Evolutionary conservation across 768 basidiomycete genomes (phyloP), one percentile per base, ranked within the genome.

Genomic region (Trametes maxima): DNA sequence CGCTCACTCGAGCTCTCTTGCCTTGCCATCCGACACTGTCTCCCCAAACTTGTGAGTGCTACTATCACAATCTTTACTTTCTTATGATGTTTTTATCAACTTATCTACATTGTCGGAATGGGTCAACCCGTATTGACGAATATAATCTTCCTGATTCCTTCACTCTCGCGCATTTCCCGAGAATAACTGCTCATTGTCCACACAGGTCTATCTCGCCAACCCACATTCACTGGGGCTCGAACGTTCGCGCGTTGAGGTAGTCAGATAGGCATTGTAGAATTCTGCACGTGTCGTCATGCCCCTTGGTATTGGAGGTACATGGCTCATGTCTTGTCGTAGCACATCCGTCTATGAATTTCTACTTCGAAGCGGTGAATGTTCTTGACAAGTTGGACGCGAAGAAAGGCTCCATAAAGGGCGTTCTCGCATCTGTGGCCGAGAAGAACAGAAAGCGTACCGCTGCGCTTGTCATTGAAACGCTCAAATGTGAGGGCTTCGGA

Each of bases 31-130:
- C 25, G 24, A 17, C 36, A 19, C 33, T 11, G 12, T 17, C 5
- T n/a, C 25, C 16, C n/a, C 28, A 33, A 33, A 33, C 28, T 33
- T 8, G 28, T 33, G 28, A 33, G 28, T 33, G 8, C 8, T 33
- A 8, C 8, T 33, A 33, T 33, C 8, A 33, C 4, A 3, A 3
- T 33, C 8, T 21, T 2, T 16, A 7, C 10, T 24, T 40, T 36
- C 50, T 12, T 16, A 80, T 88, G 88, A 89, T 90, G 85, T 69
- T 67, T 62, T 68, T 62, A 59, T 65, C 75, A 68, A 75, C 77
- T 90, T 92, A 92, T 92, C 92, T 92, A 93, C 92, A 93, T 93
- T 92, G 90, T 91, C 92, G 69, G 84, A 93, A 79, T 78, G 80
- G 80, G 75, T 73, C 66, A 64, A 61, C 70, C 76, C 76, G 74